phyloP scores from a whole-genome alignment of 805 yeast genomes.

The Metschnikowia cerradonensis region DNA sequence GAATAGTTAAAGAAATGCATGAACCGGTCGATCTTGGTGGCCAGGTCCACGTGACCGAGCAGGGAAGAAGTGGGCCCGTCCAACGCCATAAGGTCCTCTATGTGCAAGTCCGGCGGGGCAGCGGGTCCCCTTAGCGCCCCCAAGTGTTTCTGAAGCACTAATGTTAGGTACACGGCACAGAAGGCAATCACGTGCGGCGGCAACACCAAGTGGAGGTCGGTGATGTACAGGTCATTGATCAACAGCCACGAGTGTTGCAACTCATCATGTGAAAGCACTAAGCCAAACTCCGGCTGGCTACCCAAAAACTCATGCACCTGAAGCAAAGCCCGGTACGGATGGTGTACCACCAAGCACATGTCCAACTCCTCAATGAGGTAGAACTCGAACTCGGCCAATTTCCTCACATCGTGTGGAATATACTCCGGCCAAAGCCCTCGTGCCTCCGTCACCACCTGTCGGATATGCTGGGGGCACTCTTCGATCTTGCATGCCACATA shows the following conservation, averaged over 20 bases:
- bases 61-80: constrained; percentile 6
- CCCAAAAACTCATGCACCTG: constrained; percentile 47
- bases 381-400: constrained; percentile 93
- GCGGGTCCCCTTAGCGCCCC: constrained; percentile 16
- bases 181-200: constrained; percentile 90
- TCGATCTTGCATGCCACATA: constrained; percentile 92
- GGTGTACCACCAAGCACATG: constrained; percentile 66
- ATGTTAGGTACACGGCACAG: constrained; percentile 74
- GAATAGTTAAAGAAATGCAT: constrained; percentile 68
- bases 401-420: constrained; percentile 85
- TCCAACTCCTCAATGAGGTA: constrained; percentile 86
- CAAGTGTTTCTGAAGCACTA: constrained; percentile 49
- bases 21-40: constrained; percentile 47
- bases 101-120: constrained; percentile 23
- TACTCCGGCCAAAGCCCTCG: constrained; percentile 92
- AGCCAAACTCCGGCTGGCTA: constrained; percentile 27
- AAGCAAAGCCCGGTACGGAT: constrained; percentile 63
- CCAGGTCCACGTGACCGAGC: constrained; percentile 3
- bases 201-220: constrained; percentile 75
- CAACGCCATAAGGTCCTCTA: constrained; percentile 35
- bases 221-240: constrained; percentile 82
- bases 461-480: constrained; percentile 91
- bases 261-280: constrained; percentile 55
- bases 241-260: constrained; percentile 85
- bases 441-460: constrained; percentile 80